phyloP scores from a whole-genome alignment of 495 filamentous ascomycete species.

The Talaromyces thailandensis region DNA sequence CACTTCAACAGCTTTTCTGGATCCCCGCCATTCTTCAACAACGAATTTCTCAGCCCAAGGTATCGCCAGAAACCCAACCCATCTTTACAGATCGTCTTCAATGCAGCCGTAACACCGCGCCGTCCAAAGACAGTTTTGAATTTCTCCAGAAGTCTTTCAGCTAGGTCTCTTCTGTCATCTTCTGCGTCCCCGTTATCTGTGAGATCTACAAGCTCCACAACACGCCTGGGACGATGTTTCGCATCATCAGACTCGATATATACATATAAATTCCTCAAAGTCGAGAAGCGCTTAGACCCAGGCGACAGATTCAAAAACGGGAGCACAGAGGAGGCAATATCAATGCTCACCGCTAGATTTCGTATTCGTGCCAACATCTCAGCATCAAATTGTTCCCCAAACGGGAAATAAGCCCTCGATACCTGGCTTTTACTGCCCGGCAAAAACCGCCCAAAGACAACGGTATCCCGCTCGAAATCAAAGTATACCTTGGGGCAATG shows the following conservation, averaged over 20 bases:
- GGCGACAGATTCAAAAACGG: background rate
- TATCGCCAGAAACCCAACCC: background rate
- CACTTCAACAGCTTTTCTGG: background rate
- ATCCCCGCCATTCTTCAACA: constrained; percentile 1
- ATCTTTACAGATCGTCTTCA: background rate
- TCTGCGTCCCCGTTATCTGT: background rate
- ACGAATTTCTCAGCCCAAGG: background rate
- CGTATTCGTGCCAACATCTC: background rate
- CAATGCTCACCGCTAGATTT: background rate
- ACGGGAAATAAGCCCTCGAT: background rate
- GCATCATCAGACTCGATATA: background rate
- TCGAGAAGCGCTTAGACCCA: background rate
- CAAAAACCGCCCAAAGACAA: background rate
- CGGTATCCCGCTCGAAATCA: background rate
- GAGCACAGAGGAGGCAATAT: background rate
- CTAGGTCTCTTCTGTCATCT: background rate
- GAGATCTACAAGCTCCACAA: background rate
- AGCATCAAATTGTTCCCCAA: background rate
- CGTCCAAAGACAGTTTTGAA: background rate
- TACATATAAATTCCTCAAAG: background rate
- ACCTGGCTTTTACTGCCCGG: background rate
- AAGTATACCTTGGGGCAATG: background rate
- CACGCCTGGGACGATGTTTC: background rate
- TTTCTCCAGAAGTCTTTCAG: background rate
- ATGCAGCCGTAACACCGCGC: background rate